These are phyloP conservation scores for Kodamaea fukazawae DNA, from an alignment of 805 yeast species.

Conservation along the genomic window DNA sequence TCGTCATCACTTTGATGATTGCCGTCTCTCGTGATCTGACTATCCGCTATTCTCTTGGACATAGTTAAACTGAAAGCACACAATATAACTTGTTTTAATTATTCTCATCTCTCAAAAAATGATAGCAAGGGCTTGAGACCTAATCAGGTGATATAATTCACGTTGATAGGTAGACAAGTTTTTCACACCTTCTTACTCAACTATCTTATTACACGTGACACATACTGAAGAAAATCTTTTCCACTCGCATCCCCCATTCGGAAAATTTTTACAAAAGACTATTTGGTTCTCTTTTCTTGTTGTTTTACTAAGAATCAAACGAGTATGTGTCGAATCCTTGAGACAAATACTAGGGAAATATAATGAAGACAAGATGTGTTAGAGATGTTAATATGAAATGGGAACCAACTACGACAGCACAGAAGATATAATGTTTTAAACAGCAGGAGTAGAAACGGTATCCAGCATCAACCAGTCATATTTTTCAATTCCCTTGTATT, in stretches of 20 bases:
- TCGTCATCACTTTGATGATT: slow-evolving; percentile 9
- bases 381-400: too few species aligned
- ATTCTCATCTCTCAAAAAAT: slow-evolving; percentile 5
- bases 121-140: slow-evolving; percentile 13
- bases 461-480: too few species aligned
- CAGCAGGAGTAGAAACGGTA: too few species aligned
- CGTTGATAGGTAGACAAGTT: too few species aligned
- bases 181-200: too few species aligned
- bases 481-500: too few species aligned
- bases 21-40: slow-evolving; percentile 60
- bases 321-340: slow-evolving; percentile 22
- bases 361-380: not conserved
- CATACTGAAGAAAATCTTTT: not conserved
- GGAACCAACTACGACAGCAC: too few species aligned
- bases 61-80: slow-evolving; percentile 21
- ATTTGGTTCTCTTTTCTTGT: slow-evolving; percentile 8
- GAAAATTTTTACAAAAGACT: slow-evolving; percentile 15
- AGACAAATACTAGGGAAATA: not conserved
- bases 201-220: not conserved
- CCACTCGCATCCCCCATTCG: slow-evolving; percentile 6
- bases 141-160: slow-evolving; percentile 2
- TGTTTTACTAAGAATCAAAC: slow-evolving; percentile 25
- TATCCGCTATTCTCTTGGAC: slow-evolving; percentile 68
- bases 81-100: not conserved
- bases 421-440: too few species aligned